Conservation (phyloP, 2,329 filamentous ascomycete species). For the Arthrobotrys pseudoclavata region DNA sequence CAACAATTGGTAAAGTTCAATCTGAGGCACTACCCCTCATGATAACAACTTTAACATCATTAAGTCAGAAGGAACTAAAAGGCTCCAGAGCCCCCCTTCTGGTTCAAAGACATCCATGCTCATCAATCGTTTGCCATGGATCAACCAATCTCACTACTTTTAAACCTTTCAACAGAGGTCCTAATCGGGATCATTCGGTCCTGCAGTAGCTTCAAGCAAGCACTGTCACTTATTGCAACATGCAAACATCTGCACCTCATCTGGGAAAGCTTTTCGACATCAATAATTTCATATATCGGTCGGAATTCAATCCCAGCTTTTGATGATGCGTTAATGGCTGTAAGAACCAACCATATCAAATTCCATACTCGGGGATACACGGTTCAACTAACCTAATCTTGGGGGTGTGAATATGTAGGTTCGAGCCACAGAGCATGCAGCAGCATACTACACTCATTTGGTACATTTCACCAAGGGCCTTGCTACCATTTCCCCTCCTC, state of each 20-base stretch:
- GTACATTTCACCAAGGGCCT: conserved; percentile 30
- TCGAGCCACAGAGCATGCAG: conserved; percentile 36
- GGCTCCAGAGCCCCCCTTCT: not conserved
- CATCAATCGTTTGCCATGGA: not conserved
- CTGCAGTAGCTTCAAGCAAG: conserved; percentile 36
- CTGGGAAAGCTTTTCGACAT: conserved; percentile 38
- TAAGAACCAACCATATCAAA: not conserved
- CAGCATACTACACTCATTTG: conserved; percentile 36
- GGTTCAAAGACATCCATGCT: not conserved
- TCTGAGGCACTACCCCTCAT: not conserved
- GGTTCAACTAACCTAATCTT: not conserved
- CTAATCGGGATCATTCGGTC: conserved; percentile 38
- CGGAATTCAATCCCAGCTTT: conserved; percentile 41
- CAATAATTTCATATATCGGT: conserved; percentile 40
- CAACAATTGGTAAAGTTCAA: not conserved
- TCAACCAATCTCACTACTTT: conserved; percentile 3
- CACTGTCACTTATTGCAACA: conserved; percentile 22
- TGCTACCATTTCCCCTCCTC: conserved; percentile 26
- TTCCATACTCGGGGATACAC: not conserved
- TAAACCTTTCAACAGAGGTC: conserved; percentile 30
- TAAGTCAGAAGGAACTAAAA: not conserved
- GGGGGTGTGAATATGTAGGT: conserved; percentile 9
- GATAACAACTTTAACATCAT: not conserved
- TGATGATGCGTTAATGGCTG: conserved; percentile 43
- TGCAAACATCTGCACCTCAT: conserved; percentile 28